These are phyloP conservation scores for Zygosaccharomyces rouxii DNA, from an alignment of 805 yeast genomes.

Conservation along the genomic window DNA sequence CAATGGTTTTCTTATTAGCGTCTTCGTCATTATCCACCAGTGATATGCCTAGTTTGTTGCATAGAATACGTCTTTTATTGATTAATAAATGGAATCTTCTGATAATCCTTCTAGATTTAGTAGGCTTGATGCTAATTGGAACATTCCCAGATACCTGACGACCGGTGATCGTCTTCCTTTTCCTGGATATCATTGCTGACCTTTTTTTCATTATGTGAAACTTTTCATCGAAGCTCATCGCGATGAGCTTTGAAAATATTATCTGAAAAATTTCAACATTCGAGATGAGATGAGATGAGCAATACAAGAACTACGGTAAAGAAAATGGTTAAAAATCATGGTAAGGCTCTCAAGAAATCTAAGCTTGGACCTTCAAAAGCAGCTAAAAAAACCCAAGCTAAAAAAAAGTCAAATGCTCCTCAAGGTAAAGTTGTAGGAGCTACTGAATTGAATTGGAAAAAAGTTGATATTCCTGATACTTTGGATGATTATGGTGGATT, in stretches of 20 bases:
- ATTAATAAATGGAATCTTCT: slow-evolving; percentile 70
- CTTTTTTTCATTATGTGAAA: not conserved
- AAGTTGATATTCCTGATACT: slow-evolving; percentile 77
- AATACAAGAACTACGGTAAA: not conserved
- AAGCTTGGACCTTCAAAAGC: not conserved
- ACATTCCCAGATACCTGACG: slow-evolving; percentile 28
- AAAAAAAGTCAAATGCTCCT: not conserved
- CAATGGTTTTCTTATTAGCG: not conserved
- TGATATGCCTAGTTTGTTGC: slow-evolving; percentile 31
- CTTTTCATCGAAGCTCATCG: slow-evolving; percentile 1
- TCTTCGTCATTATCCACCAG: slow-evolving; percentile 10
- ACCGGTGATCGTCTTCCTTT: slow-evolving; percentile 36
- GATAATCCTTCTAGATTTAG: slow-evolving; percentile 67
- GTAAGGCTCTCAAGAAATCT: not conserved
- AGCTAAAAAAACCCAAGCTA: not conserved
- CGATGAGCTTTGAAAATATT: not conserved
- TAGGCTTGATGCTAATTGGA: slow-evolving; percentile 51
- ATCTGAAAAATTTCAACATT: slow-evolving; percentile 9
- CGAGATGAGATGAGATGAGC: slow-evolving; percentile 16
- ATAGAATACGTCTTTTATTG: slow-evolving; percentile 47
- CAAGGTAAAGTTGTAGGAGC: slow-evolving; percentile 39
- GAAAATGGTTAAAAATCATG: slow-evolving; percentile 7
- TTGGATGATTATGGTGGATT: slow-evolving; percentile 86
- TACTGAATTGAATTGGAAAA: slow-evolving; percentile 65
- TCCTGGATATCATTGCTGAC: slow-evolving; percentile 23